A percentile compares a stretch with the other conserved stretches of the same genome.
Conservation (phyloP, 352 stramenopile genomes). For the Globisporangium mamillatum region DNA sequence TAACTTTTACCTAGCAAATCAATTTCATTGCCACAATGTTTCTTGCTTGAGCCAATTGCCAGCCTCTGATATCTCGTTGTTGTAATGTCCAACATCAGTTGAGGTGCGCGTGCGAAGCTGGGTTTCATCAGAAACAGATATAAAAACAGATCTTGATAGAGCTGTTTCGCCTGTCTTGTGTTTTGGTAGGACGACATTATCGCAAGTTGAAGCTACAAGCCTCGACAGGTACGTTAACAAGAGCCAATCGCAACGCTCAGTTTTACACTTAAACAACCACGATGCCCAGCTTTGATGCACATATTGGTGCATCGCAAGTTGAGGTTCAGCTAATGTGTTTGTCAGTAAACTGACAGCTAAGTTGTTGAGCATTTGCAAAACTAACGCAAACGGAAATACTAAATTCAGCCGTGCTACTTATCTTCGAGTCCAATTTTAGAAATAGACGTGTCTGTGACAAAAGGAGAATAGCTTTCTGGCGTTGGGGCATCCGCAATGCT, state of each 20-base stretch:
- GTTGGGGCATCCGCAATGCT: background rate
- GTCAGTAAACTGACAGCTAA: background rate
- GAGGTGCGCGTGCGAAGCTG: no score
- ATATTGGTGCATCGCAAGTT: constrained; percentile 5
- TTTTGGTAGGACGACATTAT: no score
- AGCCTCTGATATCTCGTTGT: no score
- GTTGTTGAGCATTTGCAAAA: no score
- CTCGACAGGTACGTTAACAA: no score
- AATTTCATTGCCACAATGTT: no score
- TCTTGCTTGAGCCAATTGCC: no score
- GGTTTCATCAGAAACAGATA: no score
- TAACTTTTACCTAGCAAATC: no score
- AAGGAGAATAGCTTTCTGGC: background rate
- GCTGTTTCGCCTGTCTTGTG: background rate
- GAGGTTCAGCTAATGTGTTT: background rate
- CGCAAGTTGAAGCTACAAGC: background rate
- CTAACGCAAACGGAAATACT: no score
- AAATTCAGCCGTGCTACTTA: background rate
- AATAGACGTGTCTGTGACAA: background rate
- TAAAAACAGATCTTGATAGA: background rate
- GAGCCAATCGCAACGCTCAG: background rate
- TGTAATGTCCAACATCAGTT: no score
- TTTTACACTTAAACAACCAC: background rate
- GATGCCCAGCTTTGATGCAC: background rate
- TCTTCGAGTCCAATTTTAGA: background rate